phyloP scores from a whole-genome alignment of 768 basidiomycete genomes.

The Trametopsis cervina region DNA sequence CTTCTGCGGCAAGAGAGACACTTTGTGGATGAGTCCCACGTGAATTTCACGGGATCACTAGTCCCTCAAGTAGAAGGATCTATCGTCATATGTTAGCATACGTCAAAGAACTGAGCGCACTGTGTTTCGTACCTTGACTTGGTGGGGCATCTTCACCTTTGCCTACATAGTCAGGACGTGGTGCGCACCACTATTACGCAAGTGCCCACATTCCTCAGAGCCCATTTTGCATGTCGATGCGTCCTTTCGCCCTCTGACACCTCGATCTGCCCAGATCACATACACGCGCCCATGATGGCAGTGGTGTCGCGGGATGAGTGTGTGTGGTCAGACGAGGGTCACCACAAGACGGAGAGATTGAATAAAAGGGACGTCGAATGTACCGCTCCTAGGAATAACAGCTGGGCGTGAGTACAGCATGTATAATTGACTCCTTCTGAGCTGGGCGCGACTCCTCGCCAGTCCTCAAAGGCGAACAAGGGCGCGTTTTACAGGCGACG shows the following conservation, averaged over 20 bases:
- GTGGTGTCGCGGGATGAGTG: slow-evolving; percentile 2
- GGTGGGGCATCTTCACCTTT: slow-evolving; percentile 59
- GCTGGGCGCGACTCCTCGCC: no score
- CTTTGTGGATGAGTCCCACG: slow-evolving; percentile 89
- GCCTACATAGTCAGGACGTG: slow-evolving; percentile 40
- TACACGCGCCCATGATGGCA: slow-evolving; percentile 61
- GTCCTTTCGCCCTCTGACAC: slow-evolving; percentile 60
- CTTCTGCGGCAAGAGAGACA: slow-evolving; percentile 77
- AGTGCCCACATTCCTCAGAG: slow-evolving; percentile 59
- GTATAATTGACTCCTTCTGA: no score
- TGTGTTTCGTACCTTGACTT: slow-evolving; percentile 59
- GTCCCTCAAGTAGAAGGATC: slow-evolving; percentile 88
- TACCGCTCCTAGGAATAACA: no score
- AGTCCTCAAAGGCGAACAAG: no score
- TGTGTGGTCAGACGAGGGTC: background rate
- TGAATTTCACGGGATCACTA: slow-evolving; percentile 91
- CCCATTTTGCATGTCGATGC: slow-evolving; percentile 69
- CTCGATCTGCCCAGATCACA: slow-evolving; percentile 57
- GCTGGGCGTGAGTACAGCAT: no score
- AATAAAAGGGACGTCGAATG: no score
- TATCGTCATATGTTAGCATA: slow-evolving; percentile 46
- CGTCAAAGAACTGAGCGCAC: slow-evolving; percentile 27
- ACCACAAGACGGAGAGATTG: background rate
- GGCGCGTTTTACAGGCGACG: background rate
- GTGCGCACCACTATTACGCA: no score